Conservation (phyloP, 179 eudicot species). For the Silene vulgaris region DNA sequence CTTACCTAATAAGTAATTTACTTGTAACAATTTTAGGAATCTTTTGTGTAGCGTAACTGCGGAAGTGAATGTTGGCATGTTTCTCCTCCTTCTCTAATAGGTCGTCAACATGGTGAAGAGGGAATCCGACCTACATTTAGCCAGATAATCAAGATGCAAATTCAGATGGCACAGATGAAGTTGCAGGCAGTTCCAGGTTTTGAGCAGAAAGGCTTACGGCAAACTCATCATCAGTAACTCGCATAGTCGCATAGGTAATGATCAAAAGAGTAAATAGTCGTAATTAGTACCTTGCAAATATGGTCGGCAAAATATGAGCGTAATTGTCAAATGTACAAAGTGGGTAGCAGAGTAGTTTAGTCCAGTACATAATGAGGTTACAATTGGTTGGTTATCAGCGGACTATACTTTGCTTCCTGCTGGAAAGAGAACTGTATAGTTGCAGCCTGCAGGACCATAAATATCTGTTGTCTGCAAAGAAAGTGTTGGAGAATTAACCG, state of each 20-base stretch:
- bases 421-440: constrained; percentile 5
- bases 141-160: constrained; percentile 29
- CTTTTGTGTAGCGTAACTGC: background rate
- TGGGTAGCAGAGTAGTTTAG: background rate
- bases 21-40: background rate
- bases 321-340: background rate
- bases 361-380: constrained; percentile 9
- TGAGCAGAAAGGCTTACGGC: constrained; percentile 15
- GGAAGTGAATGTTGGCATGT: background rate
- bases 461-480: background rate
- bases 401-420: constrained; percentile 4
- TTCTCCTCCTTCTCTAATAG: constrained; percentile 15
- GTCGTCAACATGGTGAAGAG: constrained; percentile 17
- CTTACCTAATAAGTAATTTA: too few species aligned
- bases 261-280: constrained; percentile 2
- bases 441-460: background rate
- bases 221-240: constrained; percentile 5
- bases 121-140: constrained; percentile 16
- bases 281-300: background rate
- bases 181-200: constrained; percentile 16
- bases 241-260: constrained; percentile 19
- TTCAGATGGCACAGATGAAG: constrained; percentile 25
- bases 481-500: background rate
- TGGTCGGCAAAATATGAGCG: constrained; percentile 8
- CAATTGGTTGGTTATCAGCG: constrained; percentile 8